A percentile compares a stretch with the other conserved stretches of the same genome.
Conservation (phyloP, 2,329 filamentous ascomycete species). For the Apiospora aurea region DNA sequence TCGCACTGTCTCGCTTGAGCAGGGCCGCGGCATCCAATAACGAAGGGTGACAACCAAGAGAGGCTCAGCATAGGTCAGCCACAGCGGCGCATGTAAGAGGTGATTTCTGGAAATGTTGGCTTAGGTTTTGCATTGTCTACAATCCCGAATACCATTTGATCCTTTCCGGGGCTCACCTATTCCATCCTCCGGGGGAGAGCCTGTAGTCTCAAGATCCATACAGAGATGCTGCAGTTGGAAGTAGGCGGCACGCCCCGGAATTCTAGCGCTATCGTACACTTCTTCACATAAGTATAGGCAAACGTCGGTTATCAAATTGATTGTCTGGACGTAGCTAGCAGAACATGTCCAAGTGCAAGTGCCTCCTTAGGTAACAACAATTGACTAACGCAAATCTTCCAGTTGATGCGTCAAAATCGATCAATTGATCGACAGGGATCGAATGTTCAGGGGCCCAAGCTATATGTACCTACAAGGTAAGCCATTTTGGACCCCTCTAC, state of each 20-base stretch:
- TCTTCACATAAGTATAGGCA: background rate
- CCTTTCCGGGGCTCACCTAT: background rate
- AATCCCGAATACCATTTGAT: background rate
- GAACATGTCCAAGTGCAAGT: background rate
- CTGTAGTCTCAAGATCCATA: background rate
- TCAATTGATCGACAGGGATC: background rate
- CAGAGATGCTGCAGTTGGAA: background rate
- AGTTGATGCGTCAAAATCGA: background rate
- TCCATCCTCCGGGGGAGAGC: background rate
- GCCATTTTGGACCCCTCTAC: conserved; percentile 3
- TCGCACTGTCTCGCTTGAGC: background rate
- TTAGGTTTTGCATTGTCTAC: background rate
- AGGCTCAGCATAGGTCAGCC: background rate
- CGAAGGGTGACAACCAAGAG: background rate
- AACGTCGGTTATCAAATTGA: background rate
- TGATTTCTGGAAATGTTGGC: background rate
- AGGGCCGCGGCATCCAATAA: background rate
- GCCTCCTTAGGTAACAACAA: background rate
- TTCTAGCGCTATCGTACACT: background rate
- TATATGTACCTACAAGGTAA: background rate
- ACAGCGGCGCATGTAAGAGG: background rate
- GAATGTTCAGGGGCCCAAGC: background rate
- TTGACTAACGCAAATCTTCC: background rate
- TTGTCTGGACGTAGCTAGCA: background rate
- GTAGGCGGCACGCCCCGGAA: background rate